These are phyloP conservation scores for Paracoccidioides lutzii DNA, from an alignment of 2,329 filamentous ascomycete species.

Conservation along the genomic window DNA sequence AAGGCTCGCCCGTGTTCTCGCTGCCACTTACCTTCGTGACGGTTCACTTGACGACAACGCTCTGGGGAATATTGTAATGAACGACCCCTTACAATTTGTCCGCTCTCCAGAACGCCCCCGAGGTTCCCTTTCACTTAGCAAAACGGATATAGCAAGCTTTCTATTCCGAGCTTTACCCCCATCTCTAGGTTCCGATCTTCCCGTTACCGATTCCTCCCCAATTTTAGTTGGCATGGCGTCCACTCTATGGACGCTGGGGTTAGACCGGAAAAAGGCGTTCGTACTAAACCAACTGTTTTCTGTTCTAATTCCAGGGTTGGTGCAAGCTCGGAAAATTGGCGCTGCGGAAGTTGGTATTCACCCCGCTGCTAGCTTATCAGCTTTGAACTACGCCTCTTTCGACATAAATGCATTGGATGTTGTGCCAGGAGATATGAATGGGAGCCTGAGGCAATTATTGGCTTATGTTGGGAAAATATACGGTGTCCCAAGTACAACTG, in stretches of 20 bases:
- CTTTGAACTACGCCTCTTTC: slow-evolving; percentile 45
- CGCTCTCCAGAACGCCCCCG: slow-evolving; percentile 24
- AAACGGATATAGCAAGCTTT: slow-evolving; percentile 51
- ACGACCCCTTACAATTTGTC: slow-evolving; percentile 29
- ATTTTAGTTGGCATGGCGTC: slow-evolving; percentile 76
- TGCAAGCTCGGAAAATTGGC: slow-evolving; percentile 81
- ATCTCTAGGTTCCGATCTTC: slow-evolving; percentile 47
- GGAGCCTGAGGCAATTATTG: slow-evolving; percentile 27
- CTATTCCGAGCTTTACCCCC: slow-evolving; percentile 60
- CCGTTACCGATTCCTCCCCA: slow-evolving; percentile 60
- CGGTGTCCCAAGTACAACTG: slow-evolving; percentile 28
- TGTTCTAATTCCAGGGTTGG: slow-evolving; percentile 67
- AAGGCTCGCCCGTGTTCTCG: slow-evolving; percentile 41
- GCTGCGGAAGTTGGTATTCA: slow-evolving; percentile 95
- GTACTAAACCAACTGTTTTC: slow-evolving; percentile 75
- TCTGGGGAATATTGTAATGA: slow-evolving; percentile 47
- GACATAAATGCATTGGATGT: slow-evolving; percentile 32
- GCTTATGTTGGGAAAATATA: slow-evolving; percentile 28
- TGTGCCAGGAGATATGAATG: slow-evolving; percentile 30
- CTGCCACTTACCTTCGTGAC: slow-evolving; percentile 38
- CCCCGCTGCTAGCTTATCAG: slow-evolving; percentile 74
- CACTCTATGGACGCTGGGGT: slow-evolving; percentile 66
- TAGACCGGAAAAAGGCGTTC: slow-evolving; percentile 82
- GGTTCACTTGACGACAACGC: slow-evolving; percentile 40
- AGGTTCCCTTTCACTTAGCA: slow-evolving; percentile 35